Evolutionary conservation across 139 green algal species (phyloP), one percentile per base, ranked within the genome.

Genomic region (Chlorella vulgaris): DNA sequence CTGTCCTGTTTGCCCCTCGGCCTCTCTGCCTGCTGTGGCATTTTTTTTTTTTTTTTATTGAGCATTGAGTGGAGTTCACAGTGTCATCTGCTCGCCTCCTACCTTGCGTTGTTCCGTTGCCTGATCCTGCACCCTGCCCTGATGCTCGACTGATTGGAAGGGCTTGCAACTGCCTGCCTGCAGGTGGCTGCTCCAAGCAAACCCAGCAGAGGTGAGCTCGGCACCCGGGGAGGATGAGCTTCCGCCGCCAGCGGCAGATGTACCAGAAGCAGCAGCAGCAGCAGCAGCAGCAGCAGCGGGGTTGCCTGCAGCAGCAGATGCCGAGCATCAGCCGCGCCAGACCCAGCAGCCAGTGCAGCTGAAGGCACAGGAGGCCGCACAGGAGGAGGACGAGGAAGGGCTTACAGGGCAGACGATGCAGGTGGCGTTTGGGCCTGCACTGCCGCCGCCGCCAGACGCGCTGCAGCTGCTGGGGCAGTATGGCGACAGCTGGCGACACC

Each of bases 141-240:
- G 15, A 10, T 58, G 47, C 47, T 58, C n/a, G n/a, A n/a, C n/a
- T n/a, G n/a, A n/a, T n/a, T n/a, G n/a, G n/a, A 58, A 24, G 47
- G 13, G 47, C 47, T 10, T 58, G 47, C 47, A 24, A 58, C 10
- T 58, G 47, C 13, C 13, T 58, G 47, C n/a, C n/a, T 58, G 58
- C 74, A 81, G 86, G 29, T 94, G 91, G 91, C 70, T 94, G 7
- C 74, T 93, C 13, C 40, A 89, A 26, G 71, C 65, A 6, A 31
- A 78, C 18, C 83, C 87, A 28, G 39, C 85, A 60, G 86, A 86
- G n/a, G 60, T 75, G 35, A n/a, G n/a, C n/a, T n/a, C n/a, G n/a
- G n/a, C n/a, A n/a, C n/a, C n/a, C n/a, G n/a, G n/a, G n/a, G n/a
- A n/a, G n/a, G n/a, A n/a, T n/a, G n/a, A n/a, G n/a, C n/a, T 22